Base-by-base conservation (phyloP, 1,284 basidiomycete species). In the Naganishia liquefaciens region DNA sequence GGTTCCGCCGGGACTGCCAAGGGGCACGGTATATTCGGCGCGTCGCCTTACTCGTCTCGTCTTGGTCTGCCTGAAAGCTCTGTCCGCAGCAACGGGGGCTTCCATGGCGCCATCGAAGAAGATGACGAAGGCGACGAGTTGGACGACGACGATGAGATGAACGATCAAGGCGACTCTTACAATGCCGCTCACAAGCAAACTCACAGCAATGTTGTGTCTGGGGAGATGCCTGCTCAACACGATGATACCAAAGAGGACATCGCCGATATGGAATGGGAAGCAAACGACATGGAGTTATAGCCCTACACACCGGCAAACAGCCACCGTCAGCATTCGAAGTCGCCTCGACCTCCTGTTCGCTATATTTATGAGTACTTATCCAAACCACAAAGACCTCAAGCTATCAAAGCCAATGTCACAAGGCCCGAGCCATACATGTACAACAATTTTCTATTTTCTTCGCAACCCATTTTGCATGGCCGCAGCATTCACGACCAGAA, bases 251-350 rank as follows among this genome's bases (percentile, higher is more conserved):
- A 43, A 11, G 27, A 50, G 28, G 62, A 67, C 42, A 62, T 53
- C 25, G 66, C 47, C 11, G 62, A 57, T 42, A 63, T 64, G 57
- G 66, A 68, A 28, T 66, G 55, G 55, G 60, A 55, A 39, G 62
- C 66, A 27, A 54, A 63, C 30, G 66, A 67, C 23, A 68, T 68
- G 66, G 66, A 68, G 66, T 61, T 68, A 50, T 68, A 54, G 54
- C 30, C 17, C 42, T 27, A 21, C 5, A 11, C 11, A 13, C 17
- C 27, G 30, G 21, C 47, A 10, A 19, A n/a, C 23, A 5, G 13
- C 19, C 44, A 13, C 44, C 43, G 33, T 13, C 3, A 37, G 25
- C 21, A 7, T n/a, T 44, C 21, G 19, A n/a, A n/a, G n/a, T n/a
- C n/a, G n/a, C 42, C 25, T 21, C 50, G 11, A 9, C 5, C 21